phyloP scores from a whole-genome alignment of 1,139 yeast species.

The Yamadazyma epiphylla region DNA sequence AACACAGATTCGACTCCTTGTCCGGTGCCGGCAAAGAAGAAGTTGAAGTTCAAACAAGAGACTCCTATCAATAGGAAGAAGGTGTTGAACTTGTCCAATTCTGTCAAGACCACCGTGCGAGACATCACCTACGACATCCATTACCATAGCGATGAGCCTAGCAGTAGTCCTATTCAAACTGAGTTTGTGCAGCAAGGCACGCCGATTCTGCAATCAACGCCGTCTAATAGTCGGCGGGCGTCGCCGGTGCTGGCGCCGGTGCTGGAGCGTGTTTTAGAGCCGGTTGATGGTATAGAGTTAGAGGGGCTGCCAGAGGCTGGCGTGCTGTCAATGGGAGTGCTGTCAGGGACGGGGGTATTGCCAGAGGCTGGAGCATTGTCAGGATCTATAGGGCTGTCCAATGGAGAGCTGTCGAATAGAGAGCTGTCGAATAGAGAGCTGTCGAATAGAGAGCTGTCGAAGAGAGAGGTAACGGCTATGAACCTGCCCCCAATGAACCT shows the following conservation, averaged over 20 bases:
- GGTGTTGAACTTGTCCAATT: constrained; percentile 22
- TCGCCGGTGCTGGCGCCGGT: background rate
- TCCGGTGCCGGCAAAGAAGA: constrained; percentile 31
- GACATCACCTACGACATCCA: constrained; percentile 7
- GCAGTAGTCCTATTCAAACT: constrained; percentile 1
- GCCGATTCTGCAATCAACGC: constrained; percentile 35
- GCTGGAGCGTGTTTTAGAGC: too few relatives aligned
- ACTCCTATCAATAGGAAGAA: constrained; percentile 14
- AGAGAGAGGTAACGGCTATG: background rate
- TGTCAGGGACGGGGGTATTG: too few relatives aligned
- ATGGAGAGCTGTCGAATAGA: background rate
- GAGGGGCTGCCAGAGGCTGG: too few relatives aligned
- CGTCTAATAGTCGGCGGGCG: constrained; percentile 25
- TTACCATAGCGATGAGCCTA: constrained; percentile 1
- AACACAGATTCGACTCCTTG: constrained; percentile 34
- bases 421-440: background rate
- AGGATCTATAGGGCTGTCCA: background rate
- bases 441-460: background rate
- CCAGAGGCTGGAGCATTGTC: too few relatives aligned
- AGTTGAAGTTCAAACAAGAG: constrained; percentile 19
- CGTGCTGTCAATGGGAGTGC: too few relatives aligned
- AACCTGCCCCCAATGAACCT: constrained; percentile 22
- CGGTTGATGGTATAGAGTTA: too few relatives aligned
- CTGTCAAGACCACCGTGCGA: constrained; percentile 20
- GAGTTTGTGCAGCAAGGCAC: constrained; percentile 14